Conservation (phyloP, 1,139 yeast genomes). For the Pichia norvegensis region DNA sequence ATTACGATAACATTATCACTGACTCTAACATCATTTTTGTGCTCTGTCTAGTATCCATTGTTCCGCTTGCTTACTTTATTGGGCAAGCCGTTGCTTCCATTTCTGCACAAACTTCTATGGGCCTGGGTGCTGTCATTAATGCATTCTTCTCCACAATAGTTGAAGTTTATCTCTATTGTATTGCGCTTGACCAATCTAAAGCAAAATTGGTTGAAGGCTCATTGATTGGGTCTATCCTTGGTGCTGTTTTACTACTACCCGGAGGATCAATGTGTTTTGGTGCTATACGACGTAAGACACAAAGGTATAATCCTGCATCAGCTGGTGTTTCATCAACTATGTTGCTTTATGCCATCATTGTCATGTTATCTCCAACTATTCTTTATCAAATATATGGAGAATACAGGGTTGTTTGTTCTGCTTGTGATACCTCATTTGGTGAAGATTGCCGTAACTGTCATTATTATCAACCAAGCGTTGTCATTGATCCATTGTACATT, state of each 20-base stretch:
- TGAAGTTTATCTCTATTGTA: constrained; percentile 86
- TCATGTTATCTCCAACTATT: constrained; percentile 89
- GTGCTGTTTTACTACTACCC: constrained; percentile 85
- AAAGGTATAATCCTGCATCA: constrained; percentile 87
- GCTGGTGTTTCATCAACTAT: constrained; percentile 97
- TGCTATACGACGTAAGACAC: constrained; percentile 84
- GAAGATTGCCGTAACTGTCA: constrained; percentile 61
- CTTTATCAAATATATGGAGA: constrained; percentile 88
- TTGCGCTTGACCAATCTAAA: constrained; percentile 78
- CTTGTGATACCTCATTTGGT: constrained; percentile 13
- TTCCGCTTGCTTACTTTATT: constrained; percentile 92
- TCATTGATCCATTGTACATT: constrained; percentile 53
- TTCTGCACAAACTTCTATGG: constrained; percentile 98
- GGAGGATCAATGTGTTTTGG: constrained; percentile 98
- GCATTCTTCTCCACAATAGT: constrained; percentile 96
- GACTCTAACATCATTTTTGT: constrained; percentile 58
- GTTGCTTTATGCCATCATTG: constrained; percentile 84
- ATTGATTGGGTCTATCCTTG: constrained; percentile 90
- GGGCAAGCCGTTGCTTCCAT: constrained; percentile 99
- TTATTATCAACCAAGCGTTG: constrained; percentile 67
- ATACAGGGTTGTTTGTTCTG: constrained; percentile 65
- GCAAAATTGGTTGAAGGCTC: constrained; percentile 94
- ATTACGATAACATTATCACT: constrained; percentile 45
- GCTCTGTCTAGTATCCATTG: constrained; percentile 72
- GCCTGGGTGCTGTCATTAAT: constrained; percentile 97